A percentile compares a stretch with the other conserved stretches of the same genome.
phyloP scores from a whole-genome alignment of 257 asterid genomes.

The Echites panduratus region DNA sequence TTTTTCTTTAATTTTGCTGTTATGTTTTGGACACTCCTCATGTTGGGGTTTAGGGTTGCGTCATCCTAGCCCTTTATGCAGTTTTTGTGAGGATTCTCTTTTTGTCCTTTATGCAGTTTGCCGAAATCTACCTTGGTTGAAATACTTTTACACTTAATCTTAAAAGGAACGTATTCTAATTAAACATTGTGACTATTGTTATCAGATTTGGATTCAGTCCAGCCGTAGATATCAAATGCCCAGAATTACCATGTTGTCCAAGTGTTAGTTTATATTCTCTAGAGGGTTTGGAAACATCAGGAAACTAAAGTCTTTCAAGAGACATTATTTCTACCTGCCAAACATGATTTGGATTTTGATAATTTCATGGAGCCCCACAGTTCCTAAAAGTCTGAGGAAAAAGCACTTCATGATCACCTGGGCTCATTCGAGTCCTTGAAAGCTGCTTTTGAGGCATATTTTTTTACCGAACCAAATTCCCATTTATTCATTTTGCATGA shows the following conservation, averaged over 20 bases:
- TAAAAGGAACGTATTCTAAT: background rate
- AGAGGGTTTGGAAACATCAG: background rate
- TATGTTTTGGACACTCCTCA: too few relatives aligned
- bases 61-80: too few relatives aligned
- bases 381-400: too few relatives aligned
- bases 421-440: background rate
- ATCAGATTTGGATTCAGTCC: background rate
- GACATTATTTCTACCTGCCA: too few relatives aligned
- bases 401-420: background rate
- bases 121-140: background rate
- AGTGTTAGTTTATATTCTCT: background rate
- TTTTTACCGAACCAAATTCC: background rate
- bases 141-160: background rate
- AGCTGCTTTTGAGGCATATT: background rate
- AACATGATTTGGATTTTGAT: background rate
- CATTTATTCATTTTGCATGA: background rate
- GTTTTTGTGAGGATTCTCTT: too few relatives aligned
- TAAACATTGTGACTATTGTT: background rate
- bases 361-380: background rate
- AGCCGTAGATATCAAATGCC: background rate
- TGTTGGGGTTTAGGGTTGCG: too few relatives aligned
- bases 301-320: background rate
- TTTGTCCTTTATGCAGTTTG: too few relatives aligned
- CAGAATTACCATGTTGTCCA: background rate
- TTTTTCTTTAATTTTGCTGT: background rate